These are phyloP conservation scores for Kregervanrija pseudodelftensis DNA, from an alignment of 805 yeast genomes.

Conservation along the genomic window DNA sequence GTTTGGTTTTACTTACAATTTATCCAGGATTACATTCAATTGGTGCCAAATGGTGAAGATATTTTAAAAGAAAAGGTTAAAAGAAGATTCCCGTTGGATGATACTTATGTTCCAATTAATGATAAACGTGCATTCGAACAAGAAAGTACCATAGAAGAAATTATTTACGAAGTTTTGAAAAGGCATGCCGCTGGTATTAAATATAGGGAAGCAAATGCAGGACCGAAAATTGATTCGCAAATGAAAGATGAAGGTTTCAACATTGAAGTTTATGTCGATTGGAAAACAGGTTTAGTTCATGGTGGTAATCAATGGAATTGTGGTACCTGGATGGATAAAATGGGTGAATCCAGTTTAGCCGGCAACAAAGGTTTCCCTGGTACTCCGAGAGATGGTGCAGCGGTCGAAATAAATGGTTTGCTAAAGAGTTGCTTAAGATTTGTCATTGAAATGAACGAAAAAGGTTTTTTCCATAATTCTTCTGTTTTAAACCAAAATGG, in stretches of 20 bases:
- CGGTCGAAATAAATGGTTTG: conserved; percentile 84
- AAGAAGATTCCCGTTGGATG: conserved; percentile 80
- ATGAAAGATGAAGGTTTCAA: conserved; percentile 92
- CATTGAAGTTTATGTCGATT: conserved; percentile 72
- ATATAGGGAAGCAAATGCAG: conserved; percentile 94
- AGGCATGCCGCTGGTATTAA: conserved; percentile 86
- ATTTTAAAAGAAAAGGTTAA: conserved; percentile 66
- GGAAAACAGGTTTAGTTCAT: conserved; percentile 79
- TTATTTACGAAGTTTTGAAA: conserved; percentile 72
- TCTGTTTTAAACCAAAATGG: conserved; percentile 58
- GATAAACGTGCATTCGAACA: conserved; percentile 72
- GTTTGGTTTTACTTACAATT: conserved; percentile 90
- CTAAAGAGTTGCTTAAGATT: conserved; percentile 79
- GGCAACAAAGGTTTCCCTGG: conserved; percentile 91
- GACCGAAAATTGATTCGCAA: conserved; percentile 78
- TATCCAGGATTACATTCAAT: conserved; percentile 70
- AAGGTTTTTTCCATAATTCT: conserved; percentile 50
- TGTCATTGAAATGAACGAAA: conserved; percentile 50
- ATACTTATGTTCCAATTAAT: conserved; percentile 60
- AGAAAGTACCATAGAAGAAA: conserved; percentile 62
- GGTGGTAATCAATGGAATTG: conserved; percentile 93
- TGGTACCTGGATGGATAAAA: conserved; percentile 99
- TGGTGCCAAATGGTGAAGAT: conserved; percentile 60
- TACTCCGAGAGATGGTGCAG: conserved; percentile 97
- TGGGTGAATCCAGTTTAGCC: conserved; percentile 90